Conservation (phyloP, 371 early-diverging fungal genomes). For the Mortierella sp. region DNA sequence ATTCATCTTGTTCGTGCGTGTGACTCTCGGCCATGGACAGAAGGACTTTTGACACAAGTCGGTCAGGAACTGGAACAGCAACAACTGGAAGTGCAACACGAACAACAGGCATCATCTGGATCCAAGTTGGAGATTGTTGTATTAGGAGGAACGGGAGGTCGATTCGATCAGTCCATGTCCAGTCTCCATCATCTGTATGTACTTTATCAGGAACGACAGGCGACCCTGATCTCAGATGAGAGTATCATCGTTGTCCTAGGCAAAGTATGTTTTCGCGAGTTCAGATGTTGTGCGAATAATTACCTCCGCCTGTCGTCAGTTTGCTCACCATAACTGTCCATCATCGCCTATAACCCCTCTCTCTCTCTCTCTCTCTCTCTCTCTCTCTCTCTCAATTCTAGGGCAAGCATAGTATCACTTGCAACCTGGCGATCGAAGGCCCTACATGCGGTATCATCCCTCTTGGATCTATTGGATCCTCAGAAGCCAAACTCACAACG, state of each 20-base stretch:
- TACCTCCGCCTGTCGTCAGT: no score
- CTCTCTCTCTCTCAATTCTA: constrained; percentile 24
- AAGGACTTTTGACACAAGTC: no score
- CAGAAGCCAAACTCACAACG: constrained; percentile 69
- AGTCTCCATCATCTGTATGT: constrained; percentile 77
- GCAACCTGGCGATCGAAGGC: constrained; percentile 75
- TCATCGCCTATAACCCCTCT: no score
- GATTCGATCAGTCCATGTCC: constrained; percentile 91
- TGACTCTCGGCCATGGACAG: constrained; percentile 16
- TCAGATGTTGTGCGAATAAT: no score
- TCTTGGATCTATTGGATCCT: constrained; percentile 77
- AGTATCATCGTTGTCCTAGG: constrained; percentile 77
- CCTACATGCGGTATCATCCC: constrained; percentile 93
- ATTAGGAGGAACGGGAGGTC: constrained; percentile 85
- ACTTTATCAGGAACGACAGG: constrained; percentile 60
- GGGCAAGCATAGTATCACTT: constrained; percentile 76
- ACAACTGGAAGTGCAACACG: background rate
- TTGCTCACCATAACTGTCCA: no score
- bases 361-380: no score
- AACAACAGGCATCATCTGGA: background rate
- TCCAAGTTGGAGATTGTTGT: constrained; percentile 78
- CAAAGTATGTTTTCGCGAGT: constrained; percentile 58
- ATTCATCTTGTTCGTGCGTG: constrained; percentile 54
- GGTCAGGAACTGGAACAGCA: background rate
- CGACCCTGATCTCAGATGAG: constrained; percentile 75